Conservation (phyloP, 2,329 filamentous ascomycete genomes). For the Aphanoascus verrucosus region DNA sequence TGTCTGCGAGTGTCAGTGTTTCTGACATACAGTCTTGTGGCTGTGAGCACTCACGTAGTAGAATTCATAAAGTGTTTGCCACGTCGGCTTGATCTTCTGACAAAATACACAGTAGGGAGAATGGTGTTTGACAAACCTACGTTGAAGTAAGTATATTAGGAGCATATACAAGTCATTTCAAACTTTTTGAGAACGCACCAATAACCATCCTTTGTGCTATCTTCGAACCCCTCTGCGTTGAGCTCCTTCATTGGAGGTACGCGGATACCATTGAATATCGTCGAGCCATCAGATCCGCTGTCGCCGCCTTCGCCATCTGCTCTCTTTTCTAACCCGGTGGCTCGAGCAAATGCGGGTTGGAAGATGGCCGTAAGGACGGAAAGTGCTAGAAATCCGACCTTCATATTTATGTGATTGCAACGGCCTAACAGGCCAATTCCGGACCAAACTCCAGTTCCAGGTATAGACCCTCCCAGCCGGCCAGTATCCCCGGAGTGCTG, state of each 20-base stretch:
- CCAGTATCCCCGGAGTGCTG: background rate
- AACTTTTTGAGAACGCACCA: conserved; percentile 31
- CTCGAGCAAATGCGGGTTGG: conserved; percentile 7
- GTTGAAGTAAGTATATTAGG: conserved; percentile 15
- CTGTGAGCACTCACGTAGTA: conserved; percentile 47
- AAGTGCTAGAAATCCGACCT: conserved; percentile 2
- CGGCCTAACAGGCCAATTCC: conserved; percentile 11
- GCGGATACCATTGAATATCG: conserved; percentile 42
- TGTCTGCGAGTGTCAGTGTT: conserved; percentile 46
- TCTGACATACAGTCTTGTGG: background rate
- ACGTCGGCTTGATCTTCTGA: conserved; percentile 66
- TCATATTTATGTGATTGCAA: conserved; percentile 10
- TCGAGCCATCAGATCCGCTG: conserved; percentile 23
- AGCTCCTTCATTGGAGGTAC: conserved; percentile 43
- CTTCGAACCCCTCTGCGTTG: conserved; percentile 38
- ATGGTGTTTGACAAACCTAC: conserved; percentile 44
- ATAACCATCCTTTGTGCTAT: conserved; percentile 42
- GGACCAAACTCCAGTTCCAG: conserved; percentile 1
- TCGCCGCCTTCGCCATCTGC: conserved; percentile 15
- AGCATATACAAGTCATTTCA: background rate
- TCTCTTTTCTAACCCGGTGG: conserved; percentile 23
- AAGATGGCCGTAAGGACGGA: conserved; percentile 10
- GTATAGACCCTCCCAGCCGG: background rate
- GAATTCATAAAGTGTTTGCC: conserved; percentile 88
- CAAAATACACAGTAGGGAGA: conserved; percentile 58